Percentiles rank a stretch among this genome's conserved stretches.
phyloP scores from a whole-genome alignment of 305 asterid species.

The Euphrasia arctica region DNA sequence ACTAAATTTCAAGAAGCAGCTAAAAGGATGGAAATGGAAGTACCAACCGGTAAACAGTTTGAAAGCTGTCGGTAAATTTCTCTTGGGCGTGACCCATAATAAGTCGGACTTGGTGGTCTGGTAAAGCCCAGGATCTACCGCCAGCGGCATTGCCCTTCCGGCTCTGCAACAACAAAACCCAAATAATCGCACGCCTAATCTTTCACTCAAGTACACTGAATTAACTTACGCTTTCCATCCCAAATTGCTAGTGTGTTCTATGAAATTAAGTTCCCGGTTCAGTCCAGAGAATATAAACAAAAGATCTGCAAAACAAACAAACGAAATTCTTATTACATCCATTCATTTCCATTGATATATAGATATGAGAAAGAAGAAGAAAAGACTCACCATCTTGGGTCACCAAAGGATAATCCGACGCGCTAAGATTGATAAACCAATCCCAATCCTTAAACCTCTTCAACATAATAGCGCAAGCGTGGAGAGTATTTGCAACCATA shows the following conservation, averaged over 20 bases:
- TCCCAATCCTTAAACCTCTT: constrained; percentile 71
- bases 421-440: constrained; percentile 89
- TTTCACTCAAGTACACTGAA: neutral
- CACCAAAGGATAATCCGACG: constrained; percentile 88
- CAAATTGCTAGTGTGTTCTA: constrained; percentile 60
- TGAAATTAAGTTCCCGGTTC: constrained; percentile 48
- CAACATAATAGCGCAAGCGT: constrained; percentile 77
- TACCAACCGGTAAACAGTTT: constrained; percentile 57
- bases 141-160: constrained; percentile 59
- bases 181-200: neutral
- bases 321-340: neutral
- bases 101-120: constrained; percentile 47
- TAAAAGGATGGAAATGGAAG: neutral
- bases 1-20: neutral
- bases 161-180: constrained; percentile 32
- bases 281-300: constrained; percentile 42
- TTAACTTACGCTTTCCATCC: constrained; percentile 69
- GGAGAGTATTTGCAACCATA: constrained; percentile 85
- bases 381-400: constrained; percentile 79
- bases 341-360: neutral
- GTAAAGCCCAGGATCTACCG: constrained; percentile 62
- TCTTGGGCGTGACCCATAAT: constrained; percentile 46
- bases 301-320: constrained; percentile 53
- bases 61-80: constrained; percentile 57
- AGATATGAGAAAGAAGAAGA: neutral